These are phyloP conservation scores for Purpureocillium lavendulum DNA, from an alignment of 2,329 filamentous ascomycete species.

Conservation along the genomic window DNA sequence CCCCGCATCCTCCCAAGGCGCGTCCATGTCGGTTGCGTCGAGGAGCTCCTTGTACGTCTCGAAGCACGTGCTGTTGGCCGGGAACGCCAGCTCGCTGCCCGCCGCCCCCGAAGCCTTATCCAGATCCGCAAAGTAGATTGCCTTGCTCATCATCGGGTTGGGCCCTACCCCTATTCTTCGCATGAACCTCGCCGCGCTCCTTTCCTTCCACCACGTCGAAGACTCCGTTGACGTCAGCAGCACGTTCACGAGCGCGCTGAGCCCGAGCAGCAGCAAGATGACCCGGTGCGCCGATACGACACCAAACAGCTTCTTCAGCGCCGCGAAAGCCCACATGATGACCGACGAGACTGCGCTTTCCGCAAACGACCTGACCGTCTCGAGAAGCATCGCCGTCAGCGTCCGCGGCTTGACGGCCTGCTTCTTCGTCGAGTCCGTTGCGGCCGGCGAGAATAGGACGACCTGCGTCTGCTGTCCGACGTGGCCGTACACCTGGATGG, in stretches of 20 bases:
- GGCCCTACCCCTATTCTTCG: conserved; percentile 68
- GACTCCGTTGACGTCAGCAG: conserved; percentile 67
- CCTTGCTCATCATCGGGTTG: conserved; percentile 72
- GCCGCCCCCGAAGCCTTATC: conserved; percentile 48
- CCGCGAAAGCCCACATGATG: conserved; percentile 68
- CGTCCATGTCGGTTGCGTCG: conserved; percentile 49
- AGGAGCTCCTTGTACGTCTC: conserved; percentile 52
- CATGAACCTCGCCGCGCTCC: conserved; percentile 76
- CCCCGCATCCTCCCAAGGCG: conserved; percentile 44
- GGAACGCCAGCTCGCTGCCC: conserved; percentile 22
- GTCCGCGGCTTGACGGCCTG: conserved; percentile 53
- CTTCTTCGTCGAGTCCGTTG: conserved; percentile 39
- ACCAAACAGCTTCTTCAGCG: conserved; percentile 56
- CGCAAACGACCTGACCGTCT: conserved; percentile 62
- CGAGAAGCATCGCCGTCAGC: conserved; percentile 61
- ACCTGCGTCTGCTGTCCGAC: conserved; percentile 61
- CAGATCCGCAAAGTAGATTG: conserved; percentile 76
- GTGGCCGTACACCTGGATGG: conserved; percentile 70
- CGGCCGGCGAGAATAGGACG: conserved; percentile 48
- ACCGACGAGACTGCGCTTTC: conserved; percentile 69
- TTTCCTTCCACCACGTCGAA: conserved; percentile 77
- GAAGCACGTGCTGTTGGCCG: conserved; percentile 48
- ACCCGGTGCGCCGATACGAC: conserved; percentile 66
- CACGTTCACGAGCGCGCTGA: conserved; percentile 66
- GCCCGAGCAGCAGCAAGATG: conserved; percentile 57